Percentiles rank a stretch among this genome's conserved stretches.
phyloP scores from a whole-genome alignment of 2,329 filamentous ascomycete species.

The Claviceps fusiformis region DNA sequence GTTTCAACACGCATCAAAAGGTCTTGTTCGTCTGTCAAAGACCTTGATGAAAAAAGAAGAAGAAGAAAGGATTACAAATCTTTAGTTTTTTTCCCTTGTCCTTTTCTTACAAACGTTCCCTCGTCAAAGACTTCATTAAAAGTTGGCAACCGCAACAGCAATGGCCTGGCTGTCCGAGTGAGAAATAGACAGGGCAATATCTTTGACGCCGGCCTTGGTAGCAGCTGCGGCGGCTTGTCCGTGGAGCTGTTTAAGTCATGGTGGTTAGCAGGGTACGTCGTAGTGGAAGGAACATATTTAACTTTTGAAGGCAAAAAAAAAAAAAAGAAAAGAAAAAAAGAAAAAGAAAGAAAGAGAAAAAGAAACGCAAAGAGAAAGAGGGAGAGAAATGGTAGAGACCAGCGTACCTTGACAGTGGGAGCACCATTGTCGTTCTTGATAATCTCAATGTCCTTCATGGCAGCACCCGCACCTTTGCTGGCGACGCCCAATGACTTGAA shows the following conservation, averaged over 20 bases:
- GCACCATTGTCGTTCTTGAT: constrained; percentile 66
- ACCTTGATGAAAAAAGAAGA: constrained; percentile 3
- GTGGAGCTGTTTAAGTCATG: constrained; percentile 48
- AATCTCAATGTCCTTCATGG: constrained; percentile 92
- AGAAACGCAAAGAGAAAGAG: too few species aligned
- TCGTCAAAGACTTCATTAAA: constrained; percentile 32
- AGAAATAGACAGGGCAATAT: constrained; percentile 85
- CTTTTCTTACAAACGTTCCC: not conserved
- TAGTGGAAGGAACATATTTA: too few species aligned
- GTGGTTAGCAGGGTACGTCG: constrained; percentile 22
- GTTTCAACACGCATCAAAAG: not conserved
- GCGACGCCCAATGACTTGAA: constrained; percentile 91
- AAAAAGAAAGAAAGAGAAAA: not conserved
- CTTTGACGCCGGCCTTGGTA: constrained; percentile 75
- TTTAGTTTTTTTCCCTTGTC: too few species aligned
- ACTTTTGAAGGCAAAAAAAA: too few species aligned
- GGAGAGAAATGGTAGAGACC: not conserved
- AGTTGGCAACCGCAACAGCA: constrained; percentile 76
- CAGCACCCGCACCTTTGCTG: constrained; percentile 76
- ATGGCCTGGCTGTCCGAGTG: constrained; percentile 92
- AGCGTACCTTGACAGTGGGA: constrained; percentile 69
- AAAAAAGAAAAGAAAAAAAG: too few species aligned
- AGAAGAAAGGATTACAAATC: constrained; percentile 3
- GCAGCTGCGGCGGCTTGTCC: constrained; percentile 74
- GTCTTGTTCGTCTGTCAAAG: not conserved